Evolutionary conservation across 768 basidiomycete genomes (phyloP).

Genomic region (Phylloporus arenicola): DNA sequence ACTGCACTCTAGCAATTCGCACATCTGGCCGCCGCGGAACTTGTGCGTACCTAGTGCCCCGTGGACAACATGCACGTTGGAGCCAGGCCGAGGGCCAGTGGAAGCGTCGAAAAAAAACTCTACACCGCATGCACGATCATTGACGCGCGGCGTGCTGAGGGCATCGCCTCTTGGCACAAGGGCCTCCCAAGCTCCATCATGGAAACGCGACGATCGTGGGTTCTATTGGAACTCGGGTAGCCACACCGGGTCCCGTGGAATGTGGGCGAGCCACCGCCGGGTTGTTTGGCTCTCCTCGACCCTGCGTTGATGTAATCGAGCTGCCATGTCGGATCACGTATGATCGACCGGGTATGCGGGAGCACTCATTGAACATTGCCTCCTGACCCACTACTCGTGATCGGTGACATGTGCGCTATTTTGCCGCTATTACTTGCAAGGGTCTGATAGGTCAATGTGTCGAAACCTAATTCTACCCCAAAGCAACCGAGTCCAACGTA

Average conservation of each 20-base stretch:
- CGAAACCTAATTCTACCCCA: slow-evolving; percentile 1
- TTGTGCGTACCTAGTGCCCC: background rate
- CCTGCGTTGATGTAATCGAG: background rate
- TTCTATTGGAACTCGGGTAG: background rate
- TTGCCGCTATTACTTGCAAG: background rate
- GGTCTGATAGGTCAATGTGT: background rate
- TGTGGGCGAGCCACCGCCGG: background rate
- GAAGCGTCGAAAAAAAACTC: slow-evolving; percentile 4
- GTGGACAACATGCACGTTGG: background rate
- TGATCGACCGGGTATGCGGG: background rate
- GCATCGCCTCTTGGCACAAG: background rate
- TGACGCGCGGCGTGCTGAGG: background rate
- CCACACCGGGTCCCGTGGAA: background rate
- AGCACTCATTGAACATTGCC: background rate
- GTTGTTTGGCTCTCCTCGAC: background rate
- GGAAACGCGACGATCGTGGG: background rate
- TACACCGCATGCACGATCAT: background rate
- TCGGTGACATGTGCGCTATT: no score
- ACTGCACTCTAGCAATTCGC: background rate
- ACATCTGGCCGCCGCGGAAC: background rate
- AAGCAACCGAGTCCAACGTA: slow-evolving; percentile 12
- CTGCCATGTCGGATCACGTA: background rate
- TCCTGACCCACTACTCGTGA: background rate
- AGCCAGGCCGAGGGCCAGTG: background rate
- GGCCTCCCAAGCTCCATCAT: background rate